Percentiles rank a stretch among this genome's conserved stretches.
Conservation (phyloP, 129 eudicot genomes). For the Chrysanthemum makinoi region DNA sequence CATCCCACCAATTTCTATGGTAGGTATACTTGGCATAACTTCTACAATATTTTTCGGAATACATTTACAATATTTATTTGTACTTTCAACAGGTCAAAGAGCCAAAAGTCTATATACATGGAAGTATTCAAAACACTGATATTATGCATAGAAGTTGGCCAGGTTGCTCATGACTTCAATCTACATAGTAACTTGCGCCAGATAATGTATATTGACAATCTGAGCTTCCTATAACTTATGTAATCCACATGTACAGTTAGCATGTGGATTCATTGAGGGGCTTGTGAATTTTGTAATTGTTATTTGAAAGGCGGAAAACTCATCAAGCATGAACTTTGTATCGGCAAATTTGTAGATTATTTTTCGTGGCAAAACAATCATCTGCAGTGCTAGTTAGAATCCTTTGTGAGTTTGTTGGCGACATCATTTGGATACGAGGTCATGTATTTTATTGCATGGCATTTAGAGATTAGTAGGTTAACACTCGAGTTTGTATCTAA, state of each 20-base stretch:
- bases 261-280: neutral
- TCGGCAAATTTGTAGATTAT: neutral
- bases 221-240: neutral
- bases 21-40: constrained; percentile 22
- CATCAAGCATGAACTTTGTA: neutral
- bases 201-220: constrained; percentile 3
- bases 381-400: constrained; percentile 12
- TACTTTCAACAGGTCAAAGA: constrained; percentile 52
- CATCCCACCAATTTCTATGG: constrained; percentile 70
- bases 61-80: neutral
- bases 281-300: neutral
- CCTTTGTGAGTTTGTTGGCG: neutral
- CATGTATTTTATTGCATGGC: neutral
- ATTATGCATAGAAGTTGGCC: constrained; percentile 61
- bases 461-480: too few relatives aligned
- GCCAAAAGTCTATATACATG: constrained; percentile 77
- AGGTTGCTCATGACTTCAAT: constrained; percentile 50
- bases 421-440: neutral
- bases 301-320: neutral
- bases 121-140: constrained; percentile 41
- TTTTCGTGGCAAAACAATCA: neutral
- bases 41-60: neutral
- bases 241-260: neutral
- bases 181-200: neutral
- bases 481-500: too few relatives aligned